Conservation (phyloP, 345 rosid genomes). For the Rhizophora apiculata region DNA sequence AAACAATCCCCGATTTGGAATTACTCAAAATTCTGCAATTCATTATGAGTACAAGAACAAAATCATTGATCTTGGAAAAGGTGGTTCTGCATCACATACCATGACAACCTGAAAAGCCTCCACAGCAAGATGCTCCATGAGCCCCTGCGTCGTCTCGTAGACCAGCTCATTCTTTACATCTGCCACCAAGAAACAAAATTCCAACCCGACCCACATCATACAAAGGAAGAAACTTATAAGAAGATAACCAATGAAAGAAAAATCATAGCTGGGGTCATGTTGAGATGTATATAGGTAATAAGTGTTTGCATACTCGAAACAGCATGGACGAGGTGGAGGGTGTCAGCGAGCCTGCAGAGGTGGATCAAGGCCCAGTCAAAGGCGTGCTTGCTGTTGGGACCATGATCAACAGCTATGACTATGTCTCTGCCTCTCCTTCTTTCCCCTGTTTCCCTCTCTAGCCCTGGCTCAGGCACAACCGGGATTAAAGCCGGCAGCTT, state of each 20-base stretch:
- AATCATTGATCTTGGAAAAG: background rate
- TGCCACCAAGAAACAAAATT: constrained; percentile 11
- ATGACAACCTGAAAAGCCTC: constrained; percentile 76
- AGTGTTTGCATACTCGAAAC: constrained; percentile 48
- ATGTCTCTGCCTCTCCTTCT: constrained; percentile 70
- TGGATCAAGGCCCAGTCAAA: constrained; percentile 74
- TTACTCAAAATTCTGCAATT: too few relatives aligned
- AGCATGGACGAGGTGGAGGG: constrained; percentile 79
- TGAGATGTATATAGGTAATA: background rate
- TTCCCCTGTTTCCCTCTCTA: constrained; percentile 69
- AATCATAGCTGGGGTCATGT: background rate
- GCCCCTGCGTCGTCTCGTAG: constrained; percentile 52
- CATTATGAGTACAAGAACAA: too few relatives aligned
- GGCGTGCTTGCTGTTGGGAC: constrained; percentile 65
- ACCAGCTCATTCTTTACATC: constrained; percentile 57
- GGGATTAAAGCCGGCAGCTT: constrained; percentile 57
- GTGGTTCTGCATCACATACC: constrained; percentile 34
- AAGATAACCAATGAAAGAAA: background rate
- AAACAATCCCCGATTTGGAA: too few relatives aligned
- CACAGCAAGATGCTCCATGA: constrained; percentile 74
- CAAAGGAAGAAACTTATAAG: background rate
- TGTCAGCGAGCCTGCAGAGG: constrained; percentile 78
- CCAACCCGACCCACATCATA: background rate
- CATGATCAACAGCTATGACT: constrained; percentile 56
- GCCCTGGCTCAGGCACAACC: constrained; percentile 45